Conservation (phyloP, 768 basidiomycete genomes). For the Postia placenta region DNA sequence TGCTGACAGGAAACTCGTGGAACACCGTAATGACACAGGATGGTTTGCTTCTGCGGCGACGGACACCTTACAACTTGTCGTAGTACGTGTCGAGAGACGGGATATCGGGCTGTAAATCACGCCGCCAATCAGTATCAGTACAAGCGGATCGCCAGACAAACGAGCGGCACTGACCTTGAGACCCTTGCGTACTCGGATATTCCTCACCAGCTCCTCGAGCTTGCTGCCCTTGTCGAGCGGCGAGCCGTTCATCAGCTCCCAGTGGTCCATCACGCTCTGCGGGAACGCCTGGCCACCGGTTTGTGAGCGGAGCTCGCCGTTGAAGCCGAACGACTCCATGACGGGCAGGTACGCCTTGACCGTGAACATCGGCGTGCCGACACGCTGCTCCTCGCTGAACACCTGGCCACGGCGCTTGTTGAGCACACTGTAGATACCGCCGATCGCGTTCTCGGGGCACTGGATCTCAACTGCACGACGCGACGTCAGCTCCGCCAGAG, state of each 20-base stretch:
- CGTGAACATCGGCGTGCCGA: slow-evolving; percentile 98
- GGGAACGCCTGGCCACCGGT: slow-evolving; percentile 99
- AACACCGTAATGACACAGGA: slow-evolving; percentile 17
- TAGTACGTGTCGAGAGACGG: slow-evolving; percentile 87
- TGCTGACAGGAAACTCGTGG: slow-evolving; percentile 13
- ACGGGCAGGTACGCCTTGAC: slow-evolving; percentile 96
- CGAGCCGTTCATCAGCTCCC: slow-evolving; percentile 80
- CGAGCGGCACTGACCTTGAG: slow-evolving; percentile 57
- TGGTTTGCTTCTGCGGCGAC: slow-evolving; percentile 17
- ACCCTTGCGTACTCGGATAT: slow-evolving; percentile 90
- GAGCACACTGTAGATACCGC: slow-evolving; percentile 90
- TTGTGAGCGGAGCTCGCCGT: slow-evolving; percentile 86
- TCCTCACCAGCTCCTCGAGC: slow-evolving; percentile 76
- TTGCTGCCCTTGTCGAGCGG: slow-evolving; percentile 89
- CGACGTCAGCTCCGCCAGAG: slow-evolving; percentile 9
- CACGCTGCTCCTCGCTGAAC: slow-evolving; percentile 94
- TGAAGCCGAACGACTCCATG: slow-evolving; percentile 95
- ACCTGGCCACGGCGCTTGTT: slow-evolving; percentile 99
- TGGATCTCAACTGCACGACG: slow-evolving; percentile 80
- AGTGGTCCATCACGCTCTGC: slow-evolving; percentile 90
- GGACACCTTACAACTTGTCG: slow-evolving; percentile 57
- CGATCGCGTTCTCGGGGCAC: slow-evolving; percentile 95
- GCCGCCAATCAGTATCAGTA: background rate
- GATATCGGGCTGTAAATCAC: slow-evolving; percentile 63
- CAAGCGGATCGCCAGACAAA: background rate